A percentile compares a stretch with the other conserved stretches of the same genome.
Evolutionary conservation across 1,139 yeast species (phyloP).

Genomic region (Candida buenavistaensis): DNA sequence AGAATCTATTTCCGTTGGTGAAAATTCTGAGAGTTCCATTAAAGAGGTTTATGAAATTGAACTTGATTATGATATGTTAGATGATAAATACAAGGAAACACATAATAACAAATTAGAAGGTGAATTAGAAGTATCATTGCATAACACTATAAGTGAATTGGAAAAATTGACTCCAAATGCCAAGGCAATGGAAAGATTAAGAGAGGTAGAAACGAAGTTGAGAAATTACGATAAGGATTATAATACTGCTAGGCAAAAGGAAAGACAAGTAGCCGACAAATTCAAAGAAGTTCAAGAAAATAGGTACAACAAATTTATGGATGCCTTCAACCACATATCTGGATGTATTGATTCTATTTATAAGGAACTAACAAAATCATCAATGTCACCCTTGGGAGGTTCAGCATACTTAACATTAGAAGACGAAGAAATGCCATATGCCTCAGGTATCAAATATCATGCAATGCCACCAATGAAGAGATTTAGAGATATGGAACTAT

Average conservation of each 20-base stretch:
- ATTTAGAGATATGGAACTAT: conserved; percentile 87
- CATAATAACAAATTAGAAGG: conserved; percentile 42
- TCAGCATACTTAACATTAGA: conserved; percentile 87
- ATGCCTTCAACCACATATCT: conserved; percentile 77
- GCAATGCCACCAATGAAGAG: conserved; percentile 97
- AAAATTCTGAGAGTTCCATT: conserved; percentile 37
- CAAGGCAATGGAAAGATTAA: conserved; percentile 75
- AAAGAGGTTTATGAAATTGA: conserved; percentile 48
- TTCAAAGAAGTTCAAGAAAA: conserved; percentile 61
- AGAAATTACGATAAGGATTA: conserved; percentile 67
- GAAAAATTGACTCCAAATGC: conserved; percentile 74
- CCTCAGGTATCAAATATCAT: conserved; percentile 81
- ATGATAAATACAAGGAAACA: conserved; percentile 42
- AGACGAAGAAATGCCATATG: conserved; percentile 87
- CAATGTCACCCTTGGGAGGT: conserved; percentile 79
- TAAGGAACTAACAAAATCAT: conserved; percentile 77
- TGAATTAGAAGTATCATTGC: conserved; percentile 43
- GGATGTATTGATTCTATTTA: conserved; percentile 75
- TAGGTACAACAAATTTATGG: conserved; percentile 63
- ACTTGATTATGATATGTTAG: conserved; percentile 57
- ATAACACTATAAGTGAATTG: conserved; percentile 43
- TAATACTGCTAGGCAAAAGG: conserved; percentile 59
- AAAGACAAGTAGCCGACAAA: conserved; percentile 52
- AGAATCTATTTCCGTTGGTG: conserved; percentile 50
- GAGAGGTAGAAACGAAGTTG: conserved; percentile 64